Base-by-base conservation (phyloP, 2,329 filamentous ascomycete species). In the Fusarium beomiforme region DNA sequence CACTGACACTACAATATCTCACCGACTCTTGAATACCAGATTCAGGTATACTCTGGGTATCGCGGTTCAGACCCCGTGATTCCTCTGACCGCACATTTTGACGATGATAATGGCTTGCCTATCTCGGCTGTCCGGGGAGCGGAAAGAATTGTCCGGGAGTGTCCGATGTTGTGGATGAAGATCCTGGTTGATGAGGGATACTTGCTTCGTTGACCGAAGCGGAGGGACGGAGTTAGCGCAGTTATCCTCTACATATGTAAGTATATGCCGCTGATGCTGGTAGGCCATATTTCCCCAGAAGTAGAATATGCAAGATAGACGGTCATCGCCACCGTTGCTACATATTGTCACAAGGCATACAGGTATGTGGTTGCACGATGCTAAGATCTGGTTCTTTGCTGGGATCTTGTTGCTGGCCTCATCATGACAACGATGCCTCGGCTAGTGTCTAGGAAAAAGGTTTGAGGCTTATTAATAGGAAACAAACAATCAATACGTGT, bases 61-160 rank as follows among this genome's bases (percentile, higher is more conserved):
- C 33, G 57, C 43, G 66, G 36, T 53, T 46, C 42, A 61, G 62
- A 47, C 65, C 67, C 59, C 65, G 61, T 71, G 70, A 67, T 56
- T 62, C 23, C 58, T 64, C 67, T 76, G 73, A 75, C 73, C 67
- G 73, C 73, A 75, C 67, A 63, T 71, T 74, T 51, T 47, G 23
- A 42, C 26, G 14, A 46, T 64, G 58, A 49, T 26, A 66, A 46
- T 62, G 29, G 49, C 41, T 63, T 64, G 36, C 64, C 44, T 54
- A 58, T 50, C 43, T 42, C 21, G 53, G 58, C 31, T 59, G 46
- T 57, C 54, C 69, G 70, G 62, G 72, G 42, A 54, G 37, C 59
- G 64, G 67, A 68, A 62, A 46, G 59, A 41, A 58, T 60, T 56
- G 70, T 42, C 71, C 69, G 69, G 62, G 57, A 53, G 47, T 60